These are phyloP conservation scores for Rhododendron kiyosumense DNA, from an alignment of 148 eudicot genomes.

Conservation along the genomic window DNA sequence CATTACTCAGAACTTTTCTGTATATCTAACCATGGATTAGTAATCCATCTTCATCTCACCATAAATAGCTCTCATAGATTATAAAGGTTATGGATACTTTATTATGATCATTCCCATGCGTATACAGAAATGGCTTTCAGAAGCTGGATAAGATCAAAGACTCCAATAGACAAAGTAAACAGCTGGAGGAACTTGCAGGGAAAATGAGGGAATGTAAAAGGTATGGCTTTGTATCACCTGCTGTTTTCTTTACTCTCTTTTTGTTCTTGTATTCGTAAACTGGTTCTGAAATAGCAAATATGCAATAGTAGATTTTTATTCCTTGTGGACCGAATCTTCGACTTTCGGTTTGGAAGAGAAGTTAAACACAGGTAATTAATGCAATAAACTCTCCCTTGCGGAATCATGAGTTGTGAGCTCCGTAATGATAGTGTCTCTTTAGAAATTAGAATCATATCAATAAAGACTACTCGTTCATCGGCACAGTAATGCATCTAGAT, in stretches of 20 bases:
- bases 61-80: not conserved
- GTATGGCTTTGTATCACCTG: conserved; percentile 23
- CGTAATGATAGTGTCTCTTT: not conserved
- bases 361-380: not conserved
- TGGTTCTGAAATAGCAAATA: not conserved
- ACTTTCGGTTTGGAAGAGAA: not conserved
- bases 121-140: conserved; percentile 90
- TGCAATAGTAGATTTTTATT: not conserved
- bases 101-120: not conserved
- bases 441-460: not conserved
- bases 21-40: not conserved
- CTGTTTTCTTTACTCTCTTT: not conserved
- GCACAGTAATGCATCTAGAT: not conserved
- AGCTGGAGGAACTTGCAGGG: conserved; percentile 94
- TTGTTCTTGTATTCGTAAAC: not conserved
- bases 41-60: not conserved
- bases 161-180: conserved; percentile 86
- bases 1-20: not conserved
- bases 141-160: conserved; percentile 95
- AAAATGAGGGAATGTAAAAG: conserved; percentile 99
- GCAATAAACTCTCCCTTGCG: not conserved
- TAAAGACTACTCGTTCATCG: not conserved
- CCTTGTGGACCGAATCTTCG: not conserved
- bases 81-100: not conserved
- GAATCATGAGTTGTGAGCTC: not conserved